Evolutionary conservation across 345 rosid species (phyloP).

Genomic region (Ailanthus altissimus): DNA sequence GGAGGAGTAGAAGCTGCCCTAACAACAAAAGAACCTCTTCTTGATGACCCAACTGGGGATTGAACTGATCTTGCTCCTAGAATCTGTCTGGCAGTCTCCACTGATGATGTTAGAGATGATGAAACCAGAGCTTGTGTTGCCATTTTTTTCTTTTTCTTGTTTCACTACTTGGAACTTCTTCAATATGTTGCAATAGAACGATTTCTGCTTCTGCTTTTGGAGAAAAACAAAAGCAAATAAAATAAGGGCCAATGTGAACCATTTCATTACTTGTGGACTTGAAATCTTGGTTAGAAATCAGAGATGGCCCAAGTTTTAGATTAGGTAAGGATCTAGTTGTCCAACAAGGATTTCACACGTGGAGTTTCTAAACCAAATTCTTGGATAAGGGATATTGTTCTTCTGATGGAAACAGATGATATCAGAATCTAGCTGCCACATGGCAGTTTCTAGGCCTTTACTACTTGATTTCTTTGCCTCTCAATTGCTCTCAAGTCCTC

Average conservation of each 20-base stretch:
- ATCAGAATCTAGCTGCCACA: slow-evolving; percentile 21
- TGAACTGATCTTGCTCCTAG: slow-evolving; percentile 50
- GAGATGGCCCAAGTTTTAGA: slow-evolving; percentile 39
- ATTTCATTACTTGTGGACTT: slow-evolving; percentile 37
- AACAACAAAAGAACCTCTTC: slow-evolving; percentile 64
- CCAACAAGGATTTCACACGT: slow-evolving; percentile 72
- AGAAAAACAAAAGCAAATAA: slow-evolving; percentile 22
- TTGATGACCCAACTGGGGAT: slow-evolving; percentile 41
- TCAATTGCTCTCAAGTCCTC: neutral
- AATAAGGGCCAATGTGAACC: slow-evolving; percentile 26
- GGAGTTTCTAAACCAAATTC: slow-evolving; percentile 24
- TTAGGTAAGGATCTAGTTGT: slow-evolving; percentile 59
- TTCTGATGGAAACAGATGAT: neutral
- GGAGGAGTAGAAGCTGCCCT: slow-evolving; percentile 90
- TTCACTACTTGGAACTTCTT: neutral
- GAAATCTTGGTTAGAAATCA: slow-evolving; percentile 25
- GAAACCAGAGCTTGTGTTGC: slow-evolving; percentile 94
- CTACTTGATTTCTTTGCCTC: neutral
- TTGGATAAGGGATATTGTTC: slow-evolving; percentile 56
- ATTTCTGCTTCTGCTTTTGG: neutral
- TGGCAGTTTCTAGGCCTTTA: slow-evolving; percentile 36
- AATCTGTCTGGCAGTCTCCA: slow-evolving; percentile 75
- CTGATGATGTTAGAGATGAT: slow-evolving; percentile 74
- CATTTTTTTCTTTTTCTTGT: slow-evolving; percentile 35
- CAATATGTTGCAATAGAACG: neutral